Evolutionary conservation across 116 monocot genomes (phyloP).

Genomic region (Zostera marina): DNA sequence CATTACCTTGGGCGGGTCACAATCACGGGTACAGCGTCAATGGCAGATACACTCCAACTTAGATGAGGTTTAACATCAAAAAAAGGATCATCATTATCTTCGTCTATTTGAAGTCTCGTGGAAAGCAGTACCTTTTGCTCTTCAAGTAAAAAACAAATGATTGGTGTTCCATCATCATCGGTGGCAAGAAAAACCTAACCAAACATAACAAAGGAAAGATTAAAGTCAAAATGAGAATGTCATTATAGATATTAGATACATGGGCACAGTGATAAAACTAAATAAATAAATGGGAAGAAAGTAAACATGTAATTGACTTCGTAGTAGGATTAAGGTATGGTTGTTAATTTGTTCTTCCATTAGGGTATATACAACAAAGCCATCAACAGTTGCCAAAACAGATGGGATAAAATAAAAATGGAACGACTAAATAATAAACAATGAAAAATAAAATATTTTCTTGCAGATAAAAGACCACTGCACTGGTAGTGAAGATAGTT

Average conservation of each 20-base stretch:
- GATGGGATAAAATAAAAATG: too few relatives aligned
- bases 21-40: constrained; percentile 59
- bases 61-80: constrained; percentile 53
- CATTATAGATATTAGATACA: not conserved
- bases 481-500: too few relatives aligned
- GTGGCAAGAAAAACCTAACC: constrained; percentile 80
- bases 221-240: not conserved
- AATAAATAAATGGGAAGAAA: not conserved
- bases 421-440: too few relatives aligned
- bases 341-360: too few relatives aligned
- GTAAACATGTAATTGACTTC: too few relatives aligned
- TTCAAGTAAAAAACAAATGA: constrained; percentile 59
- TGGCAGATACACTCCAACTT: constrained; percentile 71
- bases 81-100: constrained; percentile 29
- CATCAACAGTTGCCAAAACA: too few relatives aligned
- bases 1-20: constrained; percentile 80
- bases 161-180: constrained; percentile 63
- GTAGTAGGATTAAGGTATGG: too few relatives aligned
- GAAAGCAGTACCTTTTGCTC: constrained; percentile 77
- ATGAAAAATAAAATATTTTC: too few relatives aligned
- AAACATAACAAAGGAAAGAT: not conserved
- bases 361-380: too few relatives aligned
- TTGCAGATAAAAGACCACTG: too few relatives aligned
- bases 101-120: constrained; percentile 53
- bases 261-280: not conserved